Base-by-base conservation (phyloP, 805 yeast species). In the Pichia kluyveri region DNA sequence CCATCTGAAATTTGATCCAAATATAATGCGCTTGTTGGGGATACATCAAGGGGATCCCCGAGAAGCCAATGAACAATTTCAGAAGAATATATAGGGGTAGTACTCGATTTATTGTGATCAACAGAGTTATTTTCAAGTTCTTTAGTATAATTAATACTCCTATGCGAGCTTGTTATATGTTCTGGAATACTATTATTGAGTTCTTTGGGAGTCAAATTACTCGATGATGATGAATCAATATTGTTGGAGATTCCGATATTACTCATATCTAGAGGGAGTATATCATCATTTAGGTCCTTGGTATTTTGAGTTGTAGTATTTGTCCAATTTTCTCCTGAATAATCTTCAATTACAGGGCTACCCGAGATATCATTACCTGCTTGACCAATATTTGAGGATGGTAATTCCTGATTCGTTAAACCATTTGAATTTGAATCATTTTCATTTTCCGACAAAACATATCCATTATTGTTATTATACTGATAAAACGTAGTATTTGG, bases 31-130 rank as follows among this genome's bases (percentile, higher is more conserved):
- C 23, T 37, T 9, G 32, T 26, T 8, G 48, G 44, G 6, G 58
- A 56, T 9, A 49, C 46, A 40, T 45, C 47, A 8, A 41, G 36
- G 5, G 52, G 44, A 42, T 54, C 59, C 8, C 49, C 52, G 11
- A 50, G 47, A n/a, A 57, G 41, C 56, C 56, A 55, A 11, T 46
- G 46, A 23, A 56, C 52, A 43, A 57, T 46, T 23, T 53, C 48
- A 7, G 46, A 28, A 8, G 48, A 40, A 37, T 45, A 45, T 5
- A 45, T 7, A 10, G 39, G 23, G 30, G 27, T 6, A 27, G 5
- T 27, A 18, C 18, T 42, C 11, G 37, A 8, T 32, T 32, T 32
- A 8, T 32, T 5, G 37, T 14, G 3, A 32, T 32, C 37, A 7
- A 8, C n/a, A 15, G 15, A 11, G n/a, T 32, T 32, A 14, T 32